These are phyloP conservation scores for Phytophthora nicotianae DNA, from an alignment of 352 stramenopile species.

Conservation along the genomic window DNA sequence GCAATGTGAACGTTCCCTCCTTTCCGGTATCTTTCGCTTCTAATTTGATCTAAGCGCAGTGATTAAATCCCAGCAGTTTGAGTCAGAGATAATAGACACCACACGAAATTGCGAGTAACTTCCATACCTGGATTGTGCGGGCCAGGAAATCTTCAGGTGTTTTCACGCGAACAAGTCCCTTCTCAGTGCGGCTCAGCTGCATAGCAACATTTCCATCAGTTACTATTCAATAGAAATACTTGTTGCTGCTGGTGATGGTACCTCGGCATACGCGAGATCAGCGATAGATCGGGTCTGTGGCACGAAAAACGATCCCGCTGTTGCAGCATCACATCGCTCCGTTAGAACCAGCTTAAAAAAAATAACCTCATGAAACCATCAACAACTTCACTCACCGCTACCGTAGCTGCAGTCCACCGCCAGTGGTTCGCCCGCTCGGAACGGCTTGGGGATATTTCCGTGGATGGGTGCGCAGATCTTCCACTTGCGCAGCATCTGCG, in stretches of 20 bases:
- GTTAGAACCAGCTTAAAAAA: conserved; percentile 1
- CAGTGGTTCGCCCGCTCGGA: conserved; percentile 80
- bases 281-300: conserved; percentile 77
- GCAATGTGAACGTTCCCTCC: conserved; percentile 47
- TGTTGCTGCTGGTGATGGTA: conserved; percentile 23
- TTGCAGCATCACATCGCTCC: conserved; percentile 9
- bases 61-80: not conserved
- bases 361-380: not conserved
- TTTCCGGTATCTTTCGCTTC: conserved; percentile 41
- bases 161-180: conserved; percentile 78
- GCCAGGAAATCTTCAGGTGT: conserved; percentile 77
- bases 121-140: conserved; percentile 72
- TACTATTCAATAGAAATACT: conserved; percentile 8
- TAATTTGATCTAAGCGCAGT: conserved; percentile 43
- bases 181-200: conserved; percentile 82
- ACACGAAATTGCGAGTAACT: not conserved
- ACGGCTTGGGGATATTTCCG: conserved; percentile 88
- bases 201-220: conserved; percentile 1
- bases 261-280: conserved; percentile 83
- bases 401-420: conserved; percentile 87
- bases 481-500: conserved; percentile 83
- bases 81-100: not conserved
- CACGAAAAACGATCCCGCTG: conserved; percentile 76
- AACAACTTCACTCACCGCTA: conserved; percentile 52
- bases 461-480: conserved; percentile 88